A percentile compares a stretch with the other conserved stretches of the same genome.
phyloP scores from a whole-genome alignment of 805 yeast species.

The Ogataea naganishii region DNA sequence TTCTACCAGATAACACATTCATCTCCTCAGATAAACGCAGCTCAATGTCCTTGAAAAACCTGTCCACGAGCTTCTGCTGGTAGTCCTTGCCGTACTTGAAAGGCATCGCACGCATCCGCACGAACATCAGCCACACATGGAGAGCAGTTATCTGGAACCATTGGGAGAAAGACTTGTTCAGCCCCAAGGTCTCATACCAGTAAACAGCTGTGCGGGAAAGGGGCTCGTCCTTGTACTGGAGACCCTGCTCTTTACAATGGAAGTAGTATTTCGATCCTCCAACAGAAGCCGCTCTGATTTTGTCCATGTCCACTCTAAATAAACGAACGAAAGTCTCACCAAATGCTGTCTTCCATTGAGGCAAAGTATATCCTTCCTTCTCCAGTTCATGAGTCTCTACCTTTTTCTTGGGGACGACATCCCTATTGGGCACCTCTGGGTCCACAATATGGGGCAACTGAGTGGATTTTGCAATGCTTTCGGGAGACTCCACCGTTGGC shows the following conservation, averaged over 20 bases:
- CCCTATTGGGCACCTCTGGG: slow-evolving; percentile 25
- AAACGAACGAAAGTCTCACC: slow-evolving; percentile 57
- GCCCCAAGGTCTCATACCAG: slow-evolving; percentile 74
- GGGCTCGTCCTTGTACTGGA: slow-evolving; percentile 66
- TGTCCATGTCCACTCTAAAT: slow-evolving; percentile 84
- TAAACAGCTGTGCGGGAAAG: slow-evolving; percentile 67
- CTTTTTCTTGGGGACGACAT: slow-evolving; percentile 24
- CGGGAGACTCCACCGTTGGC: slow-evolving; percentile 13
- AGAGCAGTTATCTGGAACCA: slow-evolving; percentile 91
- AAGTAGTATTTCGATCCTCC: slow-evolving; percentile 87
- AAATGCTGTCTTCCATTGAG: slow-evolving; percentile 43
- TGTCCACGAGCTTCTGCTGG: slow-evolving; percentile 86
- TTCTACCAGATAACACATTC: slow-evolving; percentile 72
- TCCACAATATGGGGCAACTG: slow-evolving; percentile 25
- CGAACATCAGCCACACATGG: slow-evolving; percentile 90
- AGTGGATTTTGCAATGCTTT: slow-evolving; percentile 22
- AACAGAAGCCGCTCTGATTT: slow-evolving; percentile 84
- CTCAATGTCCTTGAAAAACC: slow-evolving; percentile 86
- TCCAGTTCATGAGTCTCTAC: slow-evolving; percentile 21
- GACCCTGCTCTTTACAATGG: slow-evolving; percentile 78
- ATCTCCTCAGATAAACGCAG: slow-evolving; percentile 76
- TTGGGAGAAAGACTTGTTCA: slow-evolving; percentile 86
- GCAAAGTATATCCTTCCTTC: slow-evolving; percentile 23
- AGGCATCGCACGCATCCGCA: slow-evolving; percentile 95
- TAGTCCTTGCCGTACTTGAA: slow-evolving; percentile 80